Conservation (phyloP, 495 filamentous ascomycete genomes). For the Pyrenopolyporus hunteri region DNA sequence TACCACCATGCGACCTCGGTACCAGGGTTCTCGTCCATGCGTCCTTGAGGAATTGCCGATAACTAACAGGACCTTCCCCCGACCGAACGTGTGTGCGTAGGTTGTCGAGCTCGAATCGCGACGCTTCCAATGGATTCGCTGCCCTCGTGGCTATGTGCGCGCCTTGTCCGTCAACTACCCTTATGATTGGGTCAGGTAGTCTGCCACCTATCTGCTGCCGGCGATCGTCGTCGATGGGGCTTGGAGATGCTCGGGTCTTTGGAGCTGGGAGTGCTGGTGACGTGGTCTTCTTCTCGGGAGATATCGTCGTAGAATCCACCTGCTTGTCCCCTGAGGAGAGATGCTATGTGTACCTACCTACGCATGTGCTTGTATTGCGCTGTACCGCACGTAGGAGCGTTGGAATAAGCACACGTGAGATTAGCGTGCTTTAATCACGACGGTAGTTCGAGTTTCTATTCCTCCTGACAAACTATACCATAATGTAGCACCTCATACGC, state of each 20-base stretch:
- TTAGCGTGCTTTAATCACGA: neutral
- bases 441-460: slow-evolving; percentile 2
- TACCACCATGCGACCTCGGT: slow-evolving; percentile 29
- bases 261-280: slow-evolving; percentile 22
- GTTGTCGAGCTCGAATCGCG: neutral
- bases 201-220: slow-evolving; percentile 1
- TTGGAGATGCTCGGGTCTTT: slow-evolving; percentile 20
- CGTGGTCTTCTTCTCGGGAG: slow-evolving; percentile 23
- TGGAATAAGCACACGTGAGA: no score
- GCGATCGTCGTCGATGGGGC: slow-evolving; percentile 10
- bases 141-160: slow-evolving; percentile 14
- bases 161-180: neutral
- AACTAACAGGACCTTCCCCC: slow-evolving; percentile 7
- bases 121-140: neutral
- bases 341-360: neutral
- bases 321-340: neutral
- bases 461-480: slow-evolving; percentile 4
- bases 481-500: neutral
- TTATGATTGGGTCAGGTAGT: slow-evolving; percentile 9
- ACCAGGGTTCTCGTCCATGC: slow-evolving; percentile 17
- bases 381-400: no score
- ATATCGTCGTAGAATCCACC: slow-evolving; percentile 10
- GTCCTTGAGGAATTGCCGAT: slow-evolving; percentile 4
- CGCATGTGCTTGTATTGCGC: no score
- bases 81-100: slow-evolving; percentile 2